Base-by-base conservation (phyloP, 2,329 filamentous ascomycete species). In the Cytospora leucostoma region DNA sequence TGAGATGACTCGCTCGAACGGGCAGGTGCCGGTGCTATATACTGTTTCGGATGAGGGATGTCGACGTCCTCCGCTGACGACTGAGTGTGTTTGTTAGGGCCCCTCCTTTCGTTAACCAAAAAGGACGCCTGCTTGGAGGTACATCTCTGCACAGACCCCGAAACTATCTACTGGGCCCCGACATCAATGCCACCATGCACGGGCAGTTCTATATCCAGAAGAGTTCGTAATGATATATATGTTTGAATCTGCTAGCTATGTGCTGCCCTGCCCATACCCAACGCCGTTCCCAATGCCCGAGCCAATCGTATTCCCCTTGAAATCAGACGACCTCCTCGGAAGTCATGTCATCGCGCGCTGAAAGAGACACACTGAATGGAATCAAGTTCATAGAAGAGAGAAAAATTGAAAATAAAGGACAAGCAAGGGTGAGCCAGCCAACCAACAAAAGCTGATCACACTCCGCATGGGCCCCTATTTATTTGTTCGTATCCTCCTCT, bases 401-500 rank as follows among this genome's bases (percentile, higher is more conserved):
- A 37, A 37, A 2, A 37, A 10, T 3, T n/a, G 40, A 44, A 19
- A n/a, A 44, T n/a, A 7, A 44, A 19, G 6, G 17, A 44, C n/a
- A 7, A 7, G 40, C 12, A 13, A n/a, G 17, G 19, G 40, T 8
- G 35, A 37, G 12, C 8, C 35, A 37, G 35, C 12, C 35, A 10
- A 37, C 8, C 12, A 10, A 37, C 35, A 37, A 13, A 10, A 2
- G 35, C 7, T 37, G 35, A 10, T 44, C 40, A 8, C 7, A 44
- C 27, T 27, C 27, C 27, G 27, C 4, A 27, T 27, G 27, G 27
- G 4, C 27, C 27, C 27, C 27, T 4, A 2, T 4, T 4, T 27
- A 27, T 27, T 44, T 17, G n/a, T 19, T 19, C 74, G 19, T 61
- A 60, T 67, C 71, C 10, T 69, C 68, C 27, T 68, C 62, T 7